Conservation (phyloP, 768 basidiomycete species). For the Tephrocybe sp. region DNA sequence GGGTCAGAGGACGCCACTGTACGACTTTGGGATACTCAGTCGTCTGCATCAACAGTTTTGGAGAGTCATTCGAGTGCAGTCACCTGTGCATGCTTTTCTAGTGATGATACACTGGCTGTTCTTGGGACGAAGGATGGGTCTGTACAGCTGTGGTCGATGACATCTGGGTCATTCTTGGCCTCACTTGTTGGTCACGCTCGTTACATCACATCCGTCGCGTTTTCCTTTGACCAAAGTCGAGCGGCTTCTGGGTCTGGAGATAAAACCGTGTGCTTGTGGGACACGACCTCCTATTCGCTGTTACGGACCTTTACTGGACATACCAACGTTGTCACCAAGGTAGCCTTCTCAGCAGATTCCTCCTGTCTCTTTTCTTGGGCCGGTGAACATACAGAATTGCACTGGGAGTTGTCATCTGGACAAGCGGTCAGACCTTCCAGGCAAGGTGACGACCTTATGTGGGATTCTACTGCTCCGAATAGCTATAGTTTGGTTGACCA, state of each 20-base stretch:
- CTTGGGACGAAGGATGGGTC: constrained; percentile 10
- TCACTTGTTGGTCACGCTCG: constrained; percentile 4
- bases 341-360: constrained; percentile 8
- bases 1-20: constrained; percentile 12
- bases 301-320: constrained; percentile 1
- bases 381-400: constrained; percentile 3
- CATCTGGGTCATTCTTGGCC: constrained; percentile 2
- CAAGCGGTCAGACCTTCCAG: not conserved
- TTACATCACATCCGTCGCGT: constrained; percentile 10
- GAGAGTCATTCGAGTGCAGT: constrained; percentile 11
- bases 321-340: not conserved
- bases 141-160: constrained; percentile 9
- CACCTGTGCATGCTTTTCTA: constrained; percentile 9
- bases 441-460: too few species aligned
- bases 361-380: constrained; percentile 5
- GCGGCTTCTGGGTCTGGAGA: constrained; percentile 10
- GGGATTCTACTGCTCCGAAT: not conserved
- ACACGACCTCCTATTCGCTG: not conserved
- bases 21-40: constrained; percentile 7
- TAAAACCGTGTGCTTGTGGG: constrained; percentile 13
- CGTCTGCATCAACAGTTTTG: not conserved
- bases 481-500: constrained; percentile 5
- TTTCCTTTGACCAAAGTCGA: constrained; percentile 4
- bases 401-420: constrained; percentile 7
- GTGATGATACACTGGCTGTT: constrained; percentile 4